Conservation (phyloP, 2,329 filamentous ascomycete genomes). For the Penicillium sp. region DNA sequence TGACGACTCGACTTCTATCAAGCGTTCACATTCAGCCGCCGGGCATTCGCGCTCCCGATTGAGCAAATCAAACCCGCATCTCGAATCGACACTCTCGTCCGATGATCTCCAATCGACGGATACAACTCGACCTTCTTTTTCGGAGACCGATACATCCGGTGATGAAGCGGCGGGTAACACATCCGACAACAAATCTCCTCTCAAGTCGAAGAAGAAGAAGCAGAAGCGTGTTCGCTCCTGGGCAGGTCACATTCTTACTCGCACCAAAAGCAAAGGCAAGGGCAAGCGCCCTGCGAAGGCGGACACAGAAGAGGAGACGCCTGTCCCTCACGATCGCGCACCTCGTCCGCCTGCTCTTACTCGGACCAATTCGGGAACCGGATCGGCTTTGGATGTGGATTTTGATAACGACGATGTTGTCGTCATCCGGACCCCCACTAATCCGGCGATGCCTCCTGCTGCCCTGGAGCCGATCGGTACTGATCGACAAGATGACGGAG, state of each 20-base stretch:
- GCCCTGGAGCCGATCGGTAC: slow-evolving; percentile 19
- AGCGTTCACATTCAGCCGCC: slow-evolving; percentile 43
- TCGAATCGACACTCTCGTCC: slow-evolving; percentile 24
- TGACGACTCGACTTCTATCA: slow-evolving; percentile 24
- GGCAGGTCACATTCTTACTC: slow-evolving; percentile 51
- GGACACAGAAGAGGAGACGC: slow-evolving; percentile 26
- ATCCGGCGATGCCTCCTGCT: slow-evolving; percentile 32
- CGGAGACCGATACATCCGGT: slow-evolving; percentile 32
- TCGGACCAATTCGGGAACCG: slow-evolving; percentile 42
- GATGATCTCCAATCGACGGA: slow-evolving; percentile 26
- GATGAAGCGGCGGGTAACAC: slow-evolving; percentile 22
- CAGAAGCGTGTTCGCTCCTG: slow-evolving; percentile 71
- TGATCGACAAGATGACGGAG: slow-evolving; percentile 16
- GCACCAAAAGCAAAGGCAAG: slow-evolving; percentile 42
- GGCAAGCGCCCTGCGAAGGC: slow-evolving; percentile 46
- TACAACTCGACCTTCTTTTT: slow-evolving; percentile 27
- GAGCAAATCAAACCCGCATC: slow-evolving; percentile 30
- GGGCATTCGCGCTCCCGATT: slow-evolving; percentile 33
- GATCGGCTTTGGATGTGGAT: slow-evolving; percentile 44
- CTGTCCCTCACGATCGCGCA: slow-evolving; percentile 27
- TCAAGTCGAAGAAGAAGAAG: slow-evolving; percentile 49
- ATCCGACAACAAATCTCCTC: slow-evolving; percentile 33
- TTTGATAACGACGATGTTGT: slow-evolving; percentile 51
- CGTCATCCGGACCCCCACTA: slow-evolving; percentile 45
- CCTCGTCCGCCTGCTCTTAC: slow-evolving; percentile 45